Conservation (phyloP, 495 filamentous ascomycete genomes). For the Cercophora newfieldiana region DNA sequence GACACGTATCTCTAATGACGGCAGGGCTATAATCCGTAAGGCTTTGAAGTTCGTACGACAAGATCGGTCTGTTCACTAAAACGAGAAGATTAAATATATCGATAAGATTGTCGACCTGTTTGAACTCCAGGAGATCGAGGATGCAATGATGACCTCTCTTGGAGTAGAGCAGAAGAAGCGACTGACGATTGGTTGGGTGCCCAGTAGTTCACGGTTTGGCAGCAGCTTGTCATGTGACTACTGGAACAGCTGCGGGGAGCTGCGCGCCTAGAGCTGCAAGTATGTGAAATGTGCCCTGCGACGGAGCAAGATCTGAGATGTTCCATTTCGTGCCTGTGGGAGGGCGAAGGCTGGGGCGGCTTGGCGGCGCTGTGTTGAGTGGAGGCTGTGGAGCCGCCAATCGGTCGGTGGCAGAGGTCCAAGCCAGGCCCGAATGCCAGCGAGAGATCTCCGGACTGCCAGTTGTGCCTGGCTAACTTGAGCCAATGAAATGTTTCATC, state of each 20-base stretch:
- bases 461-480: background rate
- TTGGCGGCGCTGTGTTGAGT: background rate
- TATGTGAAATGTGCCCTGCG: background rate
- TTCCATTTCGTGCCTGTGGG: too few species aligned
- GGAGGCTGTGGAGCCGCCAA: background rate
- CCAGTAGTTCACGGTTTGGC: too few species aligned
- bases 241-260: too few species aligned
- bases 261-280: background rate
- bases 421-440: background rate
- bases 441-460: background rate
- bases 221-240: too few species aligned
- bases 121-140: slow-evolving; percentile 78
- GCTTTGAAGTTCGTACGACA: too few species aligned
- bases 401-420: background rate
- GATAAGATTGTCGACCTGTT: slow-evolving; percentile 86
- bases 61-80: too few species aligned
- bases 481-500: background rate
- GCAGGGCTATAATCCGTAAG: too few species aligned
- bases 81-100: slow-evolving; percentile 81
- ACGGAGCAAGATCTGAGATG: too few species aligned
- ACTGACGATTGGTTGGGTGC: slow-evolving; percentile 84
- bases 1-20: too few species aligned
- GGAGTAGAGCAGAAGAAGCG: slow-evolving; percentile 64
- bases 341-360: background rate
- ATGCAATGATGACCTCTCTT: slow-evolving; percentile 78